phyloP scores from a whole-genome alignment of 371 early-diverging fungal genomes.

The Rhizopus sp. region DNA sequence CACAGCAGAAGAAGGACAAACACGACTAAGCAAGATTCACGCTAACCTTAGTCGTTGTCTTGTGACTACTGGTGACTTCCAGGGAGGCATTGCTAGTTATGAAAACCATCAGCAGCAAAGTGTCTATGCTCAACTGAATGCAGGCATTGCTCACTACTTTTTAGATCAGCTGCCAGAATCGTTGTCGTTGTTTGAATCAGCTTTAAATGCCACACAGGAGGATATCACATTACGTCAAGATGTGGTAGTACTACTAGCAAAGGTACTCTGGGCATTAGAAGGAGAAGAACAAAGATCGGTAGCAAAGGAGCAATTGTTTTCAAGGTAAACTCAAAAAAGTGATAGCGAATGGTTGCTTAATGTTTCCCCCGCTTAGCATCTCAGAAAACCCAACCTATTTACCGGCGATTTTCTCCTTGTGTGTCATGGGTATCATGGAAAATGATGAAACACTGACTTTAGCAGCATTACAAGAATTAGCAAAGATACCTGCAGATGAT shows the following conservation, averaged over 20 bases:
- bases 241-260: conserved; percentile 73
- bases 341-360: conserved; percentile 21
- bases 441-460: conserved; percentile 74
- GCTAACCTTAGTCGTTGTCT: conserved; percentile 67
- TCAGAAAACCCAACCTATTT: conserved; percentile 55
- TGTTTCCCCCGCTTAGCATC: conserved; percentile 44
- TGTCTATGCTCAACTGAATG: conserved; percentile 64
- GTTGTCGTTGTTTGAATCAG: conserved; percentile 72
- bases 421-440: conserved; percentile 78
- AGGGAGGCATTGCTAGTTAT: conserved; percentile 53
- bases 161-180: conserved; percentile 65
- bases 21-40: conserved; percentile 42
- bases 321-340: conserved; percentile 47
- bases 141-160: conserved; percentile 81
- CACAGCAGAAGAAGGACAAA: conserved; percentile 15
- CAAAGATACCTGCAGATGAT: conserved; percentile 55
- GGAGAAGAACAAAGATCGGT: conserved; percentile 74
- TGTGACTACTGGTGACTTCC: conserved; percentile 55
- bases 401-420: conserved; percentile 73
- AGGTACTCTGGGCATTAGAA: conserved; percentile 88
- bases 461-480: conserved; percentile 75
- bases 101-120: conserved; percentile 33
- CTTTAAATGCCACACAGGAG: conserved; percentile 57
- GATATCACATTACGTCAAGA: conserved; percentile 57
- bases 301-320: conserved; percentile 81